A percentile compares a stretch with the other conserved stretches of the same genome.
These are phyloP conservation scores for Vinca minor DNA, from an alignment of 257 asterid species.

Conservation along the genomic window DNA sequence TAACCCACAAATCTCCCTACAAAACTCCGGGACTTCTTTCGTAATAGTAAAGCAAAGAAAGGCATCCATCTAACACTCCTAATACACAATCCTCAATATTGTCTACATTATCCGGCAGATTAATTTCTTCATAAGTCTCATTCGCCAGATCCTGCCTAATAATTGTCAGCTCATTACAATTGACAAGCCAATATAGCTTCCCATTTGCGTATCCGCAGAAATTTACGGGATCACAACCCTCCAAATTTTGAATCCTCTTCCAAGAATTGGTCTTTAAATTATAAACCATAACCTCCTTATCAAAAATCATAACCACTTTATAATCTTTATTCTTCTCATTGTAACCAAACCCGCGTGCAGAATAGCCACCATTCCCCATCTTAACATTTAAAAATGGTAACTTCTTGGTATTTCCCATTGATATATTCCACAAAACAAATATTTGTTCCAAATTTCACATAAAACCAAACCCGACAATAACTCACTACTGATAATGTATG, in stretches of 20 bases:
- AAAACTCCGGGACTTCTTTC: too few relatives aligned
- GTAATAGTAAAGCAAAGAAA: conserved; percentile 33
- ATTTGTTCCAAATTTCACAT: conserved; percentile 6
- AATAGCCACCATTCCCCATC: conserved; percentile 4
- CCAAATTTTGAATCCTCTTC: conserved; percentile 28
- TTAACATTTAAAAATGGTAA: conserved; percentile 7
- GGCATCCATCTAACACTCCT: conserved; percentile 29
- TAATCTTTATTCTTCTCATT: conserved; percentile 29
- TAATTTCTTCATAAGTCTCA: conserved; percentile 31
- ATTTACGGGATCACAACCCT: conserved; percentile 23
- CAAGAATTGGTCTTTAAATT: conserved; percentile 42
- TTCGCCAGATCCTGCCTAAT: conserved; percentile 35
- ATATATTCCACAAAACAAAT: conserved; percentile 26
- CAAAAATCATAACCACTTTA: conserved; percentile 46
- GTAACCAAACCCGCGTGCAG: conserved; percentile 28
- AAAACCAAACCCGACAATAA: conserved; percentile 27
- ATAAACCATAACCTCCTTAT: conserved; percentile 30
- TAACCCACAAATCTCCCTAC: conserved; percentile 39
- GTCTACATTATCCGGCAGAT: conserved; percentile 25
- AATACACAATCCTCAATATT: conserved; percentile 13
- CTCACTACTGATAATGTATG: conserved; percentile 14
- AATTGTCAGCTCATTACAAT: conserved; percentile 24
- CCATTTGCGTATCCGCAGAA: conserved; percentile 34
- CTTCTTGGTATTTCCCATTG: conserved; percentile 12
- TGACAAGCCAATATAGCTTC: conserved; percentile 46